Conservation (phyloP, 352 stramenopile genomes). For the Phytophthora europaea region DNA sequence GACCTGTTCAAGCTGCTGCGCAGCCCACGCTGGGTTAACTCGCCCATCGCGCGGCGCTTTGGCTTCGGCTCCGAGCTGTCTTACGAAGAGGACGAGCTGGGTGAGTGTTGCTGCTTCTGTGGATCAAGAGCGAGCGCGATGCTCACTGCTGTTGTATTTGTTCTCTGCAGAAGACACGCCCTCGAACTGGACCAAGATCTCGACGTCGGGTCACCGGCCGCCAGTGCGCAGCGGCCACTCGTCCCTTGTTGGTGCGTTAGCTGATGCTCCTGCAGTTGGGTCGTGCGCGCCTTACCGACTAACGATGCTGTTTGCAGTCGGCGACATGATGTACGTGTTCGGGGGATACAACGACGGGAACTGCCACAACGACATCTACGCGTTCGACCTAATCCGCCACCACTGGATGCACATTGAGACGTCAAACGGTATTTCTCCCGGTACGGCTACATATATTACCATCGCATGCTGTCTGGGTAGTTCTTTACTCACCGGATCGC, state of each 20-base stretch:
- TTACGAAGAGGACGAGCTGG: constrained; percentile 71
- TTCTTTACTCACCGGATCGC: constrained; percentile 6
- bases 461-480: background rate
- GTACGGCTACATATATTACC: constrained; percentile 32
- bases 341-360: constrained; percentile 89
- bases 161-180: constrained; percentile 48
- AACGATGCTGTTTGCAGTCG: constrained; percentile 49
- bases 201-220: constrained; percentile 72
- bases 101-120: constrained; percentile 23
- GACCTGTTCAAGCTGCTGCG: constrained; percentile 87
- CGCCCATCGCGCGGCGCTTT: constrained; percentile 73
- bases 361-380: constrained; percentile 89
- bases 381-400: constrained; percentile 83
- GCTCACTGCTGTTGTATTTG: background rate
- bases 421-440: constrained; percentile 74
- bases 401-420: constrained; percentile 84
- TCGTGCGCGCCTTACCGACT: background rate
- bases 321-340: constrained; percentile 86
- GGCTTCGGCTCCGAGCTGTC: constrained; percentile 72
- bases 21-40: constrained; percentile 84
- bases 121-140: background rate
- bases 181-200: constrained; percentile 83
- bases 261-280: background rate
- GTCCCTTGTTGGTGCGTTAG: constrained; percentile 72
- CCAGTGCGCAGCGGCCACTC: constrained; percentile 84